Conservation (phyloP, 306 rosid genomes). For the Neltuma alba region DNA sequence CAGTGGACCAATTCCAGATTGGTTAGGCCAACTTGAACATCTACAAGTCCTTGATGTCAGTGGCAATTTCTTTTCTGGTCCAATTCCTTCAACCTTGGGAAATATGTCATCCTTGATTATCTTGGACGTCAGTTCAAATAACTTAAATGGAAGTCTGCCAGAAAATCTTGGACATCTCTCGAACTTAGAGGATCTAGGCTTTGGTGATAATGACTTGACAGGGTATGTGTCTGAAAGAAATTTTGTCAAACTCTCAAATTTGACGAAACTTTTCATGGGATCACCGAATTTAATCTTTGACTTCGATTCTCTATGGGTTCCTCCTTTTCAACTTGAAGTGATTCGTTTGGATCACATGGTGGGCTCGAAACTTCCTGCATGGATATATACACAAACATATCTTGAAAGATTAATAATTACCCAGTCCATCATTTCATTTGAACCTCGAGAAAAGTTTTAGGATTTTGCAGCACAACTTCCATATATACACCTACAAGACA, state of each 20-base stretch:
- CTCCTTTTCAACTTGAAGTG: slow-evolving; percentile 30
- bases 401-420: background rate
- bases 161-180: background rate
- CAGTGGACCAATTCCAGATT: background rate
- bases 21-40: slow-evolving; percentile 17
- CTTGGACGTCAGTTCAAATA: too few relatives aligned
- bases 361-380: slow-evolving; percentile 28
- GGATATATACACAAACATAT: slow-evolving; percentile 32
- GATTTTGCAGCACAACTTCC: background rate
- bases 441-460: background rate
- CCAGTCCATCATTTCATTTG: background rate
- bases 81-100: too few relatives aligned
- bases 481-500: background rate
- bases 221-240: background rate
- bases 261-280: too few relatives aligned
- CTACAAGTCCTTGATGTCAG: background rate
- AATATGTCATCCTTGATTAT: background rate
- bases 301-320: background rate
- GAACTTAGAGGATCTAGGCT: background rate
- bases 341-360: background rate
- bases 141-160: background rate
- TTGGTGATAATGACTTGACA: background rate
- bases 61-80: background rate
- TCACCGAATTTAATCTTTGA: background rate
- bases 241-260: background rate